Evolutionary conservation across 140 eudicot genomes (phyloP).

Genomic region (Stevia rebaudiana): DNA sequence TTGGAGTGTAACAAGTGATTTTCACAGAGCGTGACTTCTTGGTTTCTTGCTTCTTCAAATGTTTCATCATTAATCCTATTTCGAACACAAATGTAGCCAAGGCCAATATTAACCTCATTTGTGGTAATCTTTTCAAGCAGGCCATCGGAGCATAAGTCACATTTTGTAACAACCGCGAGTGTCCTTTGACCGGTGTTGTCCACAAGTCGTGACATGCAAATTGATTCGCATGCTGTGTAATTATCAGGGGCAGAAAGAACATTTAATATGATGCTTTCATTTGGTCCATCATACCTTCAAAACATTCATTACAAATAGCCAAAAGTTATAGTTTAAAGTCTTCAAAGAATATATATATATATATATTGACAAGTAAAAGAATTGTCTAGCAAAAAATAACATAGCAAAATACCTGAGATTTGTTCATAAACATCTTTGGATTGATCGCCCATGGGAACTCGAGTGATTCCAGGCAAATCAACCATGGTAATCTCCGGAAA

Average conservation of each 20-base stretch:
- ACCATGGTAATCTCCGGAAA: constrained; percentile 47
- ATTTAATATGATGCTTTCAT: constrained; percentile 34
- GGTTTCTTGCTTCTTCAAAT: constrained; percentile 33
- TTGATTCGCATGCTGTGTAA: constrained; percentile 35
- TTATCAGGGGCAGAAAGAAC: constrained; percentile 34
- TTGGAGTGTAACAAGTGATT: constrained; percentile 28
- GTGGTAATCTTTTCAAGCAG: constrained; percentile 26
- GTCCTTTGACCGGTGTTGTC: constrained; percentile 38
- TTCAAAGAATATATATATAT: too few species aligned
- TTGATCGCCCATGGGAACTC: constrained; percentile 34
- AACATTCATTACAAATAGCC: too few species aligned
- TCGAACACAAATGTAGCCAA: constrained; percentile 39
- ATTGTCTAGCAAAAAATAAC: neutral
- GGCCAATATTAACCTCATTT: constrained; percentile 40
- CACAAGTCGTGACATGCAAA: constrained; percentile 35
- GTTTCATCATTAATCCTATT: constrained; percentile 39
- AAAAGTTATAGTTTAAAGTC: too few species aligned
- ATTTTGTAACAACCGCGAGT: constrained; percentile 39
- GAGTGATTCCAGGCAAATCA: constrained; percentile 45
- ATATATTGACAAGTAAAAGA: too few species aligned
- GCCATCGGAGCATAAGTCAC: constrained; percentile 31
- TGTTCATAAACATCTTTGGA: constrained; percentile 35
- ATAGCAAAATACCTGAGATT: constrained; percentile 21
- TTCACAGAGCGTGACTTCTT: constrained; percentile 31
- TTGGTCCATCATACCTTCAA: constrained; percentile 37